Percentiles rank a stretch among this genome's conserved stretches.
Conservation (phyloP, 805 yeast species). For the Candida glaebosa region DNA sequence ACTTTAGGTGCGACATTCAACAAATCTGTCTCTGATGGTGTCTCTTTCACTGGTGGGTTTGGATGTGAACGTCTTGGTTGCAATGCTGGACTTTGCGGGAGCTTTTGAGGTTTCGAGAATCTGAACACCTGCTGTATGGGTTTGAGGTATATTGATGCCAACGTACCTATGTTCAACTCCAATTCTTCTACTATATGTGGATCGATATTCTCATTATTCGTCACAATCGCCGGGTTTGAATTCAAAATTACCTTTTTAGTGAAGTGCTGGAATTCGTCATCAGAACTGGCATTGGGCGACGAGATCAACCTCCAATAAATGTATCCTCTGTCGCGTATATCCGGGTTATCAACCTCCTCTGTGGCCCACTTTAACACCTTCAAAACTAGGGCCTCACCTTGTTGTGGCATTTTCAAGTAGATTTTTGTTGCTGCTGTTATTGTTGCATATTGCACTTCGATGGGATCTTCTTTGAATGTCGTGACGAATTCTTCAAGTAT, state of each 20-base stretch:
- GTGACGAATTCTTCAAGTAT: conserved; percentile 41
- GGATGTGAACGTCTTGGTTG: conserved; percentile 17
- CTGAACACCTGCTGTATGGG: conserved; percentile 83
- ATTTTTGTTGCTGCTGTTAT: conserved; percentile 73
- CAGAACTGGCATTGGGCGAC: conserved; percentile 29
- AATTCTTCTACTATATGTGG: conserved; percentile 72
- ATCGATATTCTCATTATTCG: conserved; percentile 68
- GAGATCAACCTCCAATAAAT: conserved; percentile 83
- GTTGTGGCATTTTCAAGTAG: conserved; percentile 53
- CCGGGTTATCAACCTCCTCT: conserved; percentile 77
- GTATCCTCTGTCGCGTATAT: conserved; percentile 78
- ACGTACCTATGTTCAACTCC: conserved; percentile 74
- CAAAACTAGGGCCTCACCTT: conserved; percentile 56
- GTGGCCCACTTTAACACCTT: conserved; percentile 63
- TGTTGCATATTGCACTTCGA: conserved; percentile 70
- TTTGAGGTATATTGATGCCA: conserved; percentile 80
- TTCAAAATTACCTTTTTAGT: conserved; percentile 54
- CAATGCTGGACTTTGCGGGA: conserved; percentile 47
- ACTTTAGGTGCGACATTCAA: conserved; percentile 1
- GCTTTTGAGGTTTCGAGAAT: conserved; percentile 46
- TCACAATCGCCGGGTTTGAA: conserved; percentile 57
- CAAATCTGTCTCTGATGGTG: conserved; percentile 1
- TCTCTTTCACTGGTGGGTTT: conserved; percentile 8
- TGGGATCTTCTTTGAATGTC: conserved; percentile 57
- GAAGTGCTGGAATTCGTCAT: conserved; percentile 36